Conservation (phyloP, 305 asterid species). For the Andrographis paniculata region DNA sequence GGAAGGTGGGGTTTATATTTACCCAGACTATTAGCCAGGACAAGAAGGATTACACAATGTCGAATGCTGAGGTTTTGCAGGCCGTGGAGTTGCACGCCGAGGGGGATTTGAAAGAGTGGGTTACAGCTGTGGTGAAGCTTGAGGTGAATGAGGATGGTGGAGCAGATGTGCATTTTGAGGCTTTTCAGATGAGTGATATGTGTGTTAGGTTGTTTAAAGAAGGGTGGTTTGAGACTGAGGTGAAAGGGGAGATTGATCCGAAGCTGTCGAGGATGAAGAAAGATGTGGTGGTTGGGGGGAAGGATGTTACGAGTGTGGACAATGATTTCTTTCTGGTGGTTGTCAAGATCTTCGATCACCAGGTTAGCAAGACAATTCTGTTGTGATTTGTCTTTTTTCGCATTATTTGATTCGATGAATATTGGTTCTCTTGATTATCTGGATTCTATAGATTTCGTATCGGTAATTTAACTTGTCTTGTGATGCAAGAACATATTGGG, state of each 20-base stretch:
- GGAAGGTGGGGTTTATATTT: conserved; percentile 77
- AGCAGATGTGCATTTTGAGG: conserved; percentile 87
- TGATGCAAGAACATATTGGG: no score
- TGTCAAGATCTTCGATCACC: conserved; percentile 81
- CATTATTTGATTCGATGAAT: conserved; percentile 2
- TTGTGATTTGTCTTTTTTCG: conserved; percentile 7
- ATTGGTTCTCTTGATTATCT: conserved; percentile 2
- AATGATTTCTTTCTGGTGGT: conserved; percentile 96
- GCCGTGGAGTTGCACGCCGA: conserved; percentile 79
- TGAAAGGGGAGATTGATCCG: conserved; percentile 62
- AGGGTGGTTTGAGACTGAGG: conserved; percentile 73
- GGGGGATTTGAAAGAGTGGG: conserved; percentile 90
- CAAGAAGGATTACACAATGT: conserved; percentile 80
- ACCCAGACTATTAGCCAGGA: conserved; percentile 82
- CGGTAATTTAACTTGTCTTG: no score
- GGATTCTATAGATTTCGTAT: not conserved
- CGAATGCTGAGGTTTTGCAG: conserved; percentile 66
- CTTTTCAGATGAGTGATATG: conserved; percentile 90
- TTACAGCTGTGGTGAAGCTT: conserved; percentile 77
- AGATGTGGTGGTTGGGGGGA: conserved; percentile 78
- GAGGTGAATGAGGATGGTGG: conserved; percentile 82
- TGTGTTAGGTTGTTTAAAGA: conserved; percentile 65
- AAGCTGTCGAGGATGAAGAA: conserved; percentile 84
- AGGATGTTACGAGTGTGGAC: conserved; percentile 84
- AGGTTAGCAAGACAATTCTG: conserved; percentile 37